These are phyloP conservation scores for Cladosporium sp. DNA, from an alignment of 2,329 filamentous ascomycete species.

Conservation along the genomic window DNA sequence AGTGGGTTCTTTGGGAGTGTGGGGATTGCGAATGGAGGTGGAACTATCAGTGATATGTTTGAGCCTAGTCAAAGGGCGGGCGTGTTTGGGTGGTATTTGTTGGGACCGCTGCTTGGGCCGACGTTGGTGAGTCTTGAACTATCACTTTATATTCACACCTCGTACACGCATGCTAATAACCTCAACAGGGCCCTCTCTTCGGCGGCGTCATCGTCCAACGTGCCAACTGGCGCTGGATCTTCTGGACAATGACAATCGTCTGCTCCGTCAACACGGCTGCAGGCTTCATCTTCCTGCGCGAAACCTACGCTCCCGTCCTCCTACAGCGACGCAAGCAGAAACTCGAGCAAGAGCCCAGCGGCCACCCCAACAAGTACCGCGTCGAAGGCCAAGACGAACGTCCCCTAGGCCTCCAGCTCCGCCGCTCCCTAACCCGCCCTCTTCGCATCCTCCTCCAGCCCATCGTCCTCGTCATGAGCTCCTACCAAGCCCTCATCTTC, in stretches of 20 bases:
- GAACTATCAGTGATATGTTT: constrained; percentile 57
- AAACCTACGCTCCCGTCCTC: constrained; percentile 49
- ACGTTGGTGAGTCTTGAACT: constrained; percentile 25
- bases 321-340: constrained; percentile 40
- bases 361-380: constrained; percentile 44
- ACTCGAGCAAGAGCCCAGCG: constrained; percentile 38
- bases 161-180: background rate
- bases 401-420: constrained; percentile 42
- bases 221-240: constrained; percentile 52
- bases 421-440: constrained; percentile 43
- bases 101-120: constrained; percentile 48
- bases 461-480: constrained; percentile 49
- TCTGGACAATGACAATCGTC: constrained; percentile 50
- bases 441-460: constrained; percentile 49
- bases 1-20: constrained; percentile 55
- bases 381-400: constrained; percentile 47
- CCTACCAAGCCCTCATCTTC: constrained; percentile 51
- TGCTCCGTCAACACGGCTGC: constrained; percentile 45
- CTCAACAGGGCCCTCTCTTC: constrained; percentile 43
- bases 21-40: constrained; percentile 54
- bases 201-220: constrained; percentile 49
- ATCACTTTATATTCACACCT: background rate
- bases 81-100: constrained; percentile 50
- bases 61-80: constrained; percentile 48
- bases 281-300: constrained; percentile 48